Base-by-base conservation (phyloP, 495 filamentous ascomycete species). In the Penicillium tannophilum region DNA sequence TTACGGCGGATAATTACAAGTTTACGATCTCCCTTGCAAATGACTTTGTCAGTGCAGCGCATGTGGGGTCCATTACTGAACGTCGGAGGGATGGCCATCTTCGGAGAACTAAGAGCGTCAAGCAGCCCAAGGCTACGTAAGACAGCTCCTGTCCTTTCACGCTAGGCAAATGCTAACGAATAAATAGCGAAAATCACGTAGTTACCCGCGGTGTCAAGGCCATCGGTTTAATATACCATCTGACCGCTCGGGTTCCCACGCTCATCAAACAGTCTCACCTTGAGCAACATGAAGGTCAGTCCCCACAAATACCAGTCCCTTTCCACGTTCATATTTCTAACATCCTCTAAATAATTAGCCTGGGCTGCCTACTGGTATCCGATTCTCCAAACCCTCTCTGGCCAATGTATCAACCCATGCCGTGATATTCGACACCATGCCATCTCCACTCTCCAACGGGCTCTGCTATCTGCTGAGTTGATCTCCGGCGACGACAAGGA, bases 341-440 rank as follows among this genome's bases (percentile, higher is more conserved):
- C 46, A 16, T 19, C 4, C 43, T 53, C 23, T 6, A 16, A 17
- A 52, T 47, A 55, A 54, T 51, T 50, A 91, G 94, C 94, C 36
- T 99, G 94, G 94, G 90, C 90, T 31, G 91, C 95, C 14, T 99
- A 99, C 71, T 99, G 94, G 94, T 88, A 92, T 16, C 95, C 93
- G 23, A 93, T 98, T 33, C 93, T 98, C 76, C 84, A 89, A 59
- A 88, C 90, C 12, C 76, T 98, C 30, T 94, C 90, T 9, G 84
- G 84, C 9, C 94, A 98, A 75, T 97, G 91, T 75, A 88, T 90
- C 60, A 99, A 98, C 66, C 93, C 95, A 7, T 97, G 92, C 69
- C 90, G 94, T 44, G 92, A 96, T 70, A 91, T 99, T 49, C 86
- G 94, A 2, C 88, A 93, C 61, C 85, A 94, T 67, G 89, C 94